Evolutionary conservation across 2,329 filamentous ascomycete species (phyloP), one percentile per base, ranked within the genome.

Genomic region (Thermomyces lanuginosus): DNA sequence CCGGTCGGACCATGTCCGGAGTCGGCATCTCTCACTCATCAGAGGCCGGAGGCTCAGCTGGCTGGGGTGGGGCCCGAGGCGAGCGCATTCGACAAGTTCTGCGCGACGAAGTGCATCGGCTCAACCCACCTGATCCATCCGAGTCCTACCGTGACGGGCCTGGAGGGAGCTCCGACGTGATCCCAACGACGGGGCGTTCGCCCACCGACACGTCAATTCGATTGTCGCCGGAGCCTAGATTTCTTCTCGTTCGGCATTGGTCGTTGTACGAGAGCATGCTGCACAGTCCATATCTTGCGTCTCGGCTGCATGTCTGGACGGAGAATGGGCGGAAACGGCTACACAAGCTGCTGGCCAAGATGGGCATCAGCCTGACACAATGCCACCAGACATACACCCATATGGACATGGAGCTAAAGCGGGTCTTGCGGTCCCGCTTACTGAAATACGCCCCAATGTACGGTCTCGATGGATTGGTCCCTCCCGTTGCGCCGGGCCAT

Each of bases 181-280:
- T 93, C 28, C 83, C 81, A 5, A 92, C 82, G 0, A 83, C 81
- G 12, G 84, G 83, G 5, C 67, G 78, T 34, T 89, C 78, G 35
- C 82, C 89, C 4, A 86, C 84, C 29, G 89, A 98, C 51, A 91
- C 73, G 6, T 78, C 82, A 26, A 95, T 98, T 39, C 74, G 84
- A 12, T 61, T 98, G 20, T 92, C 84, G 0, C 89, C 89, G 0
- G 89, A 98, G 46, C 91, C 89, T 6, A 77, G 80, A 21, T 92
- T 98, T 40, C 66, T 95, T 14, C 68, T 98, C 0, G 80, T 95
- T 28, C 67, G 89, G 17, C 89, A 98, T 49, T 98, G 89, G 89
- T 92, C 82, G 40, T 62, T 98, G 8, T 95, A 95, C 51, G 89
- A 98, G 45, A 92, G 83, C 49, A 95, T 98, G 89, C 66, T 95